A percentile compares a stretch with the other conserved stretches of the same genome.
Conservation (phyloP, 306 rosid genomes). For the Senna tora region DNA sequence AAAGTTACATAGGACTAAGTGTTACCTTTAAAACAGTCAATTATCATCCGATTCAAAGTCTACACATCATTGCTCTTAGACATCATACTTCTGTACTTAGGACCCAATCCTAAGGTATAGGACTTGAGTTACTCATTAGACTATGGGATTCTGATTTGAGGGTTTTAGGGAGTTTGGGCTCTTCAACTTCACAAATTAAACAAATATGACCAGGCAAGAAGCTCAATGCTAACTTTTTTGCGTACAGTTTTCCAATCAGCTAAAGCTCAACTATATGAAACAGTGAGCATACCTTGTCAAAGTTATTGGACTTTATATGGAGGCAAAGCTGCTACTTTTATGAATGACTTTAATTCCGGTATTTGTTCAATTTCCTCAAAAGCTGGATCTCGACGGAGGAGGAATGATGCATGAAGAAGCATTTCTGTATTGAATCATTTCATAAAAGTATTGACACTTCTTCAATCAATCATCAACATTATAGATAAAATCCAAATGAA, state of each 20-base stretch:
- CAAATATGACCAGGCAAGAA: background rate
- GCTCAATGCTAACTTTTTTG: background rate
- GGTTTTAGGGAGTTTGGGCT: no score
- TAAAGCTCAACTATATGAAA: constrained; percentile 12
- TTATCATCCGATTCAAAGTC: background rate
- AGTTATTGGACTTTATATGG: constrained; percentile 4
- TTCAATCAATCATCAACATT: constrained; percentile 14
- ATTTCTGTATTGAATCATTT: background rate
- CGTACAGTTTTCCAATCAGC: constrained; percentile 17
- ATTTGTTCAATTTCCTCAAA: constrained; percentile 11
- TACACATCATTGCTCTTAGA: background rate
- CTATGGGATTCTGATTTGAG: no score
- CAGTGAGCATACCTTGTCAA: constrained; percentile 5
- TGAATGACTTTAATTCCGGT: background rate
- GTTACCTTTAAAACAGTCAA: constrained; percentile 7
- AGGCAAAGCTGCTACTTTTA: constrained; percentile 13
- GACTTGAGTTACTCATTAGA: no score
- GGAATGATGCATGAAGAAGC: constrained; percentile 9
- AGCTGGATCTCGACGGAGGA: constrained; percentile 25
- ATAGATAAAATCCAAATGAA: background rate
- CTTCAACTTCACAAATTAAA: background rate
- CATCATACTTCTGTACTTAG: background rate
- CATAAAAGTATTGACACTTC: constrained; percentile 9
- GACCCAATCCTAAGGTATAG: background rate
- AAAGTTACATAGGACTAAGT: background rate